phyloP scores from a whole-genome alignment of 2,329 filamentous ascomycete genomes.

The Penicillium hesseltinei region DNA sequence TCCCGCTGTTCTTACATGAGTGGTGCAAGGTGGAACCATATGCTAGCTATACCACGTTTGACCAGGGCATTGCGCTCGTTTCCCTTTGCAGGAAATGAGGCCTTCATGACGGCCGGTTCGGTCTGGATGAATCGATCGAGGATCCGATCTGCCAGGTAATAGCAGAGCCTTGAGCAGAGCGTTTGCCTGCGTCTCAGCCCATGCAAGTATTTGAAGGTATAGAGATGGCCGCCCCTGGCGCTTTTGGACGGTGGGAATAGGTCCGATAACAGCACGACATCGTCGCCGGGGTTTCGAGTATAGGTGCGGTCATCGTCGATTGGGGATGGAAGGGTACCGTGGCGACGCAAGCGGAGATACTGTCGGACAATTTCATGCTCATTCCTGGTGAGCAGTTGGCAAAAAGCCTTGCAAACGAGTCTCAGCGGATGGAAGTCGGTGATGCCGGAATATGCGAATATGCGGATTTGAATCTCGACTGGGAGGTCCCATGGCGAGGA shows the following conservation, averaged over 20 bases:
- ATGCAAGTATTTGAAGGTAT: slow-evolving; percentile 43
- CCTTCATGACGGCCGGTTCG: slow-evolving; percentile 32
- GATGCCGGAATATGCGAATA: slow-evolving; percentile 42
- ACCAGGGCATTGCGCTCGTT: slow-evolving; percentile 35
- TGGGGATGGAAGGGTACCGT: slow-evolving; percentile 44
- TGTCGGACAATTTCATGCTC: slow-evolving; percentile 43
- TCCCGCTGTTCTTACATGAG: slow-evolving; percentile 35
- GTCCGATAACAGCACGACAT: slow-evolving; percentile 45
- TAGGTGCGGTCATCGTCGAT: slow-evolving; percentile 37
- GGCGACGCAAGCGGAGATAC: slow-evolving; percentile 43
- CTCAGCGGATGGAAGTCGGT: slow-evolving; percentile 37
- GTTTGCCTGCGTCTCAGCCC: slow-evolving; percentile 39
- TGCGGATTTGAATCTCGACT: slow-evolving; percentile 43
- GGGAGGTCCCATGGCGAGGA: slow-evolving; percentile 43
- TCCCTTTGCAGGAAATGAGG: slow-evolving; percentile 33
- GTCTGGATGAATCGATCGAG: slow-evolving; percentile 39
- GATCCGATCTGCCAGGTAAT: slow-evolving; percentile 43
- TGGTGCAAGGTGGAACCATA: slow-evolving; percentile 43
- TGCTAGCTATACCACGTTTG: slow-evolving; percentile 32
- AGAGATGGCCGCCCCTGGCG: slow-evolving; percentile 38
- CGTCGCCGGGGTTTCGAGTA: slow-evolving; percentile 43
- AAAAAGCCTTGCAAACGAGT: slow-evolving; percentile 42
- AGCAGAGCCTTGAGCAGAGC: slow-evolving; percentile 39
- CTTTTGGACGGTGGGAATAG: slow-evolving; percentile 41
- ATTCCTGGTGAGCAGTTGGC: slow-evolving; percentile 36